Percentiles rank a stretch among this genome's conserved stretches.
Evolutionary conservation across 352 stramenopile genomes (phyloP).

Genomic region (Pythium utonaiense): DNA sequence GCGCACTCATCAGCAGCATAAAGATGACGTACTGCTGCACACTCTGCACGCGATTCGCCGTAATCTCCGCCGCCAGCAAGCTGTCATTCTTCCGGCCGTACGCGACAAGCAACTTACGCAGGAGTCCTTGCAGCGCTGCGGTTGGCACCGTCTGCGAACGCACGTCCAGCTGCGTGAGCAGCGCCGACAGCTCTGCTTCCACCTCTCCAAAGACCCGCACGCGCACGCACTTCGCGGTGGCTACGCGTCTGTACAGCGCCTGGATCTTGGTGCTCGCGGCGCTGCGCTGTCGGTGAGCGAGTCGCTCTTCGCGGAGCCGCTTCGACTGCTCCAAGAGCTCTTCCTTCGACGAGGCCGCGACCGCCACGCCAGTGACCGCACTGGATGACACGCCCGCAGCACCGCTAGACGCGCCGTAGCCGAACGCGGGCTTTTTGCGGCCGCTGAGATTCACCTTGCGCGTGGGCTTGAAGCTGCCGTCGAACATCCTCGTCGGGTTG

Average conservation of each 20-base stretch:
- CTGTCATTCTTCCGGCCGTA: slow-evolving; percentile 14
- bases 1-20: slow-evolving; percentile 52
- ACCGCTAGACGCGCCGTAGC: slow-evolving; percentile 21
- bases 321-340: slow-evolving; percentile 58
- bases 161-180: slow-evolving; percentile 32
- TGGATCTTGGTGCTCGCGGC: slow-evolving; percentile 53
- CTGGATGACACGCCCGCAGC: too few species aligned
- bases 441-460: slow-evolving; percentile 72
- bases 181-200: slow-evolving; percentile 36
- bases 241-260: slow-evolving; percentile 36
- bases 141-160: slow-evolving; percentile 30
- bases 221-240: slow-evolving; percentile 23
- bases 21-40: slow-evolving; percentile 59
- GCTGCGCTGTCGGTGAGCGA: slow-evolving; percentile 35
- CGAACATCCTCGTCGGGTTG: slow-evolving; percentile 58
- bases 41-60: slow-evolving; percentile 30
- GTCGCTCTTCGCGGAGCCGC: slow-evolving; percentile 47
- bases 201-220: slow-evolving; percentile 34
- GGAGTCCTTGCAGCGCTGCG: slow-evolving; percentile 20
- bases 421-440: slow-evolving; percentile 34
- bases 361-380: too few species aligned
- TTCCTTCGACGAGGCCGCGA: slow-evolving; percentile 30
- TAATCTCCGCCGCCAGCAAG: background rate
- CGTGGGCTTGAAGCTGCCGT: slow-evolving; percentile 65
- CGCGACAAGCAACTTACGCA: slow-evolving; percentile 50